A percentile compares a stretch with the other conserved stretches of the same genome.
Evolutionary conservation across 306 rosid genomes (phyloP).

Genomic region (Dryas octopetala): DNA sequence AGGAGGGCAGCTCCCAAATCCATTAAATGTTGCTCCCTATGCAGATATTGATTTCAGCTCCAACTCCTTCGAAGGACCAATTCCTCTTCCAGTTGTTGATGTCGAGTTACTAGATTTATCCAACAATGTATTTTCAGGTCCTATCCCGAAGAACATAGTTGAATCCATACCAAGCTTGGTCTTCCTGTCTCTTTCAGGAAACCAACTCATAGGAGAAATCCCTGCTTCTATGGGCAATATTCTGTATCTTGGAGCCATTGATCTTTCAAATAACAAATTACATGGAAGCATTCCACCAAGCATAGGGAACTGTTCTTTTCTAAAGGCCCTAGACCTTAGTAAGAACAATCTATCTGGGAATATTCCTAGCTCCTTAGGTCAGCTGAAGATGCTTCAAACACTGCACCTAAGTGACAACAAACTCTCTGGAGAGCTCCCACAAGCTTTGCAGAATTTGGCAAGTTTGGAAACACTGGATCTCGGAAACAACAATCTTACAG

Average conservation of each 20-base stretch:
- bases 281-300: constrained; percentile 36
- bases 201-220: constrained; percentile 39
- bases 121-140: constrained; percentile 41
- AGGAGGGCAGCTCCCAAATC: constrained; percentile 38
- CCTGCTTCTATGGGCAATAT: constrained; percentile 34
- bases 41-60: constrained; percentile 36
- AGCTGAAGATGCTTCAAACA: constrained; percentile 24
- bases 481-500: constrained; percentile 33
- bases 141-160: constrained; percentile 30
- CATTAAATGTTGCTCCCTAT: neutral
- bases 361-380: constrained; percentile 37
- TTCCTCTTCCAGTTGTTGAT: constrained; percentile 19
- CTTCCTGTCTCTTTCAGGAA: constrained; percentile 39
- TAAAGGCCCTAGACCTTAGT: constrained; percentile 37
- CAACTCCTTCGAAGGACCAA: constrained; percentile 36
- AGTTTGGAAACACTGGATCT: constrained; percentile 42
- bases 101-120: constrained; percentile 36
- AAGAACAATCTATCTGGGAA: constrained; percentile 32
- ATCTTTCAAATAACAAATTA: constrained; percentile 44
- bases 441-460: constrained; percentile 35
- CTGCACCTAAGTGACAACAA: constrained; percentile 37
- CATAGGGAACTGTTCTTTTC: constrained; percentile 30
- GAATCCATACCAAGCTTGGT: neutral
- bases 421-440: constrained; percentile 38
- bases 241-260: constrained; percentile 9